These are phyloP conservation scores for Amborella trichopoda DNA, from an alignment of 164 flowering plant species.

Conservation along the genomic window DNA sequence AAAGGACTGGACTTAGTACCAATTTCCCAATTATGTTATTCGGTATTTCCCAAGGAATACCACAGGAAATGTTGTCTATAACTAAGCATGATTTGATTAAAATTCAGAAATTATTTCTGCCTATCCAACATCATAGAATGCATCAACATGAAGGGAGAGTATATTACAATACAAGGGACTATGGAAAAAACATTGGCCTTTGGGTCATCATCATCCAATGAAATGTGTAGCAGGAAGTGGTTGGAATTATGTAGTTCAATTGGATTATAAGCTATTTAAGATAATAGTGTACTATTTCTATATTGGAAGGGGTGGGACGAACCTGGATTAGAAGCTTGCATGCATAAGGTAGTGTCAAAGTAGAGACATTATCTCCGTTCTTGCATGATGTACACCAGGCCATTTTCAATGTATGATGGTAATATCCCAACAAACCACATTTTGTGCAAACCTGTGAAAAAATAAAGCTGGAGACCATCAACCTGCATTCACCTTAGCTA, in stretches of 20 bases:
- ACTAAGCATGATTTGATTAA: too few relatives aligned
- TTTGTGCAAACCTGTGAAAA: conserved; percentile 69
- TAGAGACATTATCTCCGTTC: conserved; percentile 69
- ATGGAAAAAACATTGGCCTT: too few relatives aligned
- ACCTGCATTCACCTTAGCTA: too few relatives aligned
- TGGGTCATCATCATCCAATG: neutral
- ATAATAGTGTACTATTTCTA: neutral
- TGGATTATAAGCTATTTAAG: neutral
- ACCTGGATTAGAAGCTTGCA: conserved; percentile 96
- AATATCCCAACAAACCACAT: conserved; percentile 89
- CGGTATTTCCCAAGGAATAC: too few relatives aligned
- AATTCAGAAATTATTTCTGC: too few relatives aligned
- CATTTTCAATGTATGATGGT: conserved; percentile 53
- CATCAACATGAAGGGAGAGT: too few relatives aligned
- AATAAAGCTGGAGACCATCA: neutral
- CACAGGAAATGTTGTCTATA: too few relatives aligned
- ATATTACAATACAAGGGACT: too few relatives aligned
- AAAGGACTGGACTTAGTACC: too few relatives aligned
- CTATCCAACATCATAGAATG: too few relatives aligned
- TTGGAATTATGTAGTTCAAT: neutral
- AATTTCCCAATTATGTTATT: too few relatives aligned
- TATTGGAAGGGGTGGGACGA: neutral
- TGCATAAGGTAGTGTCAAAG: conserved; percentile 90
- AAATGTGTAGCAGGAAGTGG: neutral
- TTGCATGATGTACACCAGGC: conserved; percentile 73